Evolutionary conservation across 371 early-diverging fungal genomes (phyloP), one percentile per base, ranked within the genome.

Genomic region (Smittium mucronatum): DNA sequence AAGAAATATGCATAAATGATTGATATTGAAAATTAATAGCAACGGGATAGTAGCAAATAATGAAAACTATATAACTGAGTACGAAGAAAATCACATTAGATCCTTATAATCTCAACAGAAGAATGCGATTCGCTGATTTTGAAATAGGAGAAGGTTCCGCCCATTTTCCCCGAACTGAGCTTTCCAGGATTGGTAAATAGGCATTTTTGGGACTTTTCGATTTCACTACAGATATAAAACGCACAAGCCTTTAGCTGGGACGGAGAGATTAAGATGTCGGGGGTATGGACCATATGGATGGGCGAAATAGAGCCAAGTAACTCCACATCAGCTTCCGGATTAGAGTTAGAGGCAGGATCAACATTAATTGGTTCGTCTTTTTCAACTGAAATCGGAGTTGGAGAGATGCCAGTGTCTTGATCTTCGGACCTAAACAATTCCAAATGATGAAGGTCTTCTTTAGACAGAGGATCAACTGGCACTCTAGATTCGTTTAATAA

Each of bases 231-330:
- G 47, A 47, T 47, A 47, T 47, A 47, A 47, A 47, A 47, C 5
- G 47, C 47, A 47, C 47, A 65, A 33, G 21, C 15, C 34, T 65
- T 65, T 33, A 65, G 34, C 11, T n/a, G 32, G 5, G 65, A 65
- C 5, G 65, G 65, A 65, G 34, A 34, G 28, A 65, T 65, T 2
- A 65, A 33, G 36, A 65, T 65, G n/a, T 65, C 34, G n/a, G 65
- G 65, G 15, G n/a, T 32, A 25, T 65, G n/a, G 5, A 61, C 63
- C 63, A 61, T 30, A 11, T 61, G 31, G 31, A 61, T 28, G 15
- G 63, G 31, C 5, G 63, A 61, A 11, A 47, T 21, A 5, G 47
- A 47, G 21, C 11, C 11, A 47, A 11, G 5, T 11, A 11, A 21
- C 5, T 11, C 11, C 47, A 11, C 11, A 21, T 47, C 47, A 11